These are phyloP conservation scores for Cicer judaicum DNA, from an alignment of 306 rosid species.

Conservation along the genomic window DNA sequence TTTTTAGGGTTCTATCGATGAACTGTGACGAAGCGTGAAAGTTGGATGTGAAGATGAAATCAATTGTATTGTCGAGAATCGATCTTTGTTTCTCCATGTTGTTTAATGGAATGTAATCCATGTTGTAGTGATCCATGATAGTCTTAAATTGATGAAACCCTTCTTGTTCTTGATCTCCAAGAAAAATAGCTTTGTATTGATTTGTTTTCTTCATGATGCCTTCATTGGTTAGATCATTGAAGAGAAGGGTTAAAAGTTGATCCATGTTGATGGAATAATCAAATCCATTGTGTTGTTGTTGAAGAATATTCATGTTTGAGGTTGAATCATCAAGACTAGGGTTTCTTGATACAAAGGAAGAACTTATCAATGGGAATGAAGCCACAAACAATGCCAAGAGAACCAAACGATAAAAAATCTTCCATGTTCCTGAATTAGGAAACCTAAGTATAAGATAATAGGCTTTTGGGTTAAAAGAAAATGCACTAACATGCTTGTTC, in stretches of 20 bases:
- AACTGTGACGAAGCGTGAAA: conserved; percentile 47
- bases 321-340: background rate
- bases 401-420: conserved; percentile 41
- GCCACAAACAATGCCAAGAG: conserved; percentile 51
- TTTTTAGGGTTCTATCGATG: conserved; percentile 51
- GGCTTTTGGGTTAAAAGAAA: conserved; percentile 43
- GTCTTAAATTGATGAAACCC: background rate
- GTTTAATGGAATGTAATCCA: conserved; percentile 42
- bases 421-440: conserved; percentile 46
- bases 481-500: conserved; percentile 20
- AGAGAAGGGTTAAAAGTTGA: conserved; percentile 43
- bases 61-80: conserved; percentile 37
- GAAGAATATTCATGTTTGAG: conserved; percentile 3
- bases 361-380: conserved; percentile 47
- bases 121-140: conserved; percentile 42
- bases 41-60: conserved; percentile 51
- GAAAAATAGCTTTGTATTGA: conserved; percentile 39
- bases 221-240: conserved; percentile 62
- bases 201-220: conserved; percentile 51
- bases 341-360: conserved; percentile 34
- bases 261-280: conserved; percentile 10
- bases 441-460: conserved; percentile 46
- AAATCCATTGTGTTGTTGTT: background rate
- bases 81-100: conserved; percentile 46
- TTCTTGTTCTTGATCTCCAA: conserved; percentile 34